phyloP scores from a whole-genome alignment of 1,284 basidiomycete genomes.

The Puccinia horiana region DNA sequence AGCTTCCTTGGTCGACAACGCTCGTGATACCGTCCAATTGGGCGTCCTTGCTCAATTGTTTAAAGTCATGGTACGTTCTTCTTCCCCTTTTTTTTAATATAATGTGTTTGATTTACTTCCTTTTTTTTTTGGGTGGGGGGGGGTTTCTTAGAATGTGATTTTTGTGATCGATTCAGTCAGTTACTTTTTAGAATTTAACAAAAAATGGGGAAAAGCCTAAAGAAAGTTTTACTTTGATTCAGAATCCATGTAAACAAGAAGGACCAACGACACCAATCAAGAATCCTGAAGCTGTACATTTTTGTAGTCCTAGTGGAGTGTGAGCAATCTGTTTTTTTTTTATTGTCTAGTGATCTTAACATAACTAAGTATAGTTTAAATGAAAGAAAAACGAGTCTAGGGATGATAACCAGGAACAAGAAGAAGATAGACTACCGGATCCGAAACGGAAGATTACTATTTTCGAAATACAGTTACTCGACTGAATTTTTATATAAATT shows the following conservation, averaged over 20 bases:
- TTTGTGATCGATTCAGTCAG: conserved; percentile 46
- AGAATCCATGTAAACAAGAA: conserved; percentile 40
- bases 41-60: conserved; percentile 36
- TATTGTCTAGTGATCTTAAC: background rate
- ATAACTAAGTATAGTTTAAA: background rate
- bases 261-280: conserved; percentile 44
- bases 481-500: conserved; percentile 22
- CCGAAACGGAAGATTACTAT: conserved; percentile 37
- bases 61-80: conserved; percentile 13
- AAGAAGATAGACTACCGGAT: conserved; percentile 43
- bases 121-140: background rate
- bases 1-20: conserved; percentile 31
- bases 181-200: background rate
- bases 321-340: conserved; percentile 19
- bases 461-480: conserved; percentile 48
- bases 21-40: conserved; percentile 25
- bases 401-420: background rate
- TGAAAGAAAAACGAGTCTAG: conserved; percentile 38
- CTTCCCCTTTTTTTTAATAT: too few relatives aligned
- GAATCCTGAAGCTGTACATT: conserved; percentile 37
- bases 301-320: conserved; percentile 41
- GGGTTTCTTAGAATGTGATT: conserved; percentile 20
- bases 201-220: too few relatives aligned
- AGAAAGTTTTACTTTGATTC: too few relatives aligned
- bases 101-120: background rate